phyloP scores from a whole-genome alignment of 306 rosid species.

The Inga leiocalycina region DNA sequence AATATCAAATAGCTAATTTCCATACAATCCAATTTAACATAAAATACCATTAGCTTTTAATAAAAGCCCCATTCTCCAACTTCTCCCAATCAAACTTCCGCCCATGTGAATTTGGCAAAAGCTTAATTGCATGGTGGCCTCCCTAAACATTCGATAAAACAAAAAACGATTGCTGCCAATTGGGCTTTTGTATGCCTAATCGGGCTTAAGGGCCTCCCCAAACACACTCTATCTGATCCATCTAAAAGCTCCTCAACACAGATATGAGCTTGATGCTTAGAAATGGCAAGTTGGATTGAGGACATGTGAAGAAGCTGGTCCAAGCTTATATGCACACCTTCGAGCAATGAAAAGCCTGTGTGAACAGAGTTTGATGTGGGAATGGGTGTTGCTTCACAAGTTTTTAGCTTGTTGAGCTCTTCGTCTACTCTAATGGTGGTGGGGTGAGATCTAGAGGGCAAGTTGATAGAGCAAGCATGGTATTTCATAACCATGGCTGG shows the following conservation, averaged over 20 bases:
- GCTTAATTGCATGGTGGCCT: too few relatives aligned
- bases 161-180: too few relatives aligned
- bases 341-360: slow-evolving; percentile 44
- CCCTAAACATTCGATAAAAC: too few relatives aligned
- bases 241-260: slow-evolving; percentile 41
- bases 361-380: slow-evolving; percentile 45
- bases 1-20: too few relatives aligned
- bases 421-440: slow-evolving; percentile 50
- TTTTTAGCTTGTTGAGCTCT: slow-evolving; percentile 47
- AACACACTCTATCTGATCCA: too few relatives aligned
- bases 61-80: too few relatives aligned
- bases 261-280: slow-evolving; percentile 37
- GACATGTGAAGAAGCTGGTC: slow-evolving; percentile 64
- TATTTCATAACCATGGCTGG: not conserved
- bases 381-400: slow-evolving; percentile 44
- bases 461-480: slow-evolving; percentile 60
- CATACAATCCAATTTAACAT: too few relatives aligned
- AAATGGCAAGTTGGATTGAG: slow-evolving; percentile 56
- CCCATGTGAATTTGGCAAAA: too few relatives aligned
- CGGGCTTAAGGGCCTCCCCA: too few relatives aligned
- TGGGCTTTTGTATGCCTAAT: too few relatives aligned
- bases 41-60: too few relatives aligned
- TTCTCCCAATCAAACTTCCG: too few relatives aligned
- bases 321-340: slow-evolving; percentile 51
- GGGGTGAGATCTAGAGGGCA: slow-evolving; percentile 73